These are phyloP conservation scores for Podila minutissima DNA, from an alignment of 192 early-diverging fungal genomes.

Conservation along the genomic window DNA sequence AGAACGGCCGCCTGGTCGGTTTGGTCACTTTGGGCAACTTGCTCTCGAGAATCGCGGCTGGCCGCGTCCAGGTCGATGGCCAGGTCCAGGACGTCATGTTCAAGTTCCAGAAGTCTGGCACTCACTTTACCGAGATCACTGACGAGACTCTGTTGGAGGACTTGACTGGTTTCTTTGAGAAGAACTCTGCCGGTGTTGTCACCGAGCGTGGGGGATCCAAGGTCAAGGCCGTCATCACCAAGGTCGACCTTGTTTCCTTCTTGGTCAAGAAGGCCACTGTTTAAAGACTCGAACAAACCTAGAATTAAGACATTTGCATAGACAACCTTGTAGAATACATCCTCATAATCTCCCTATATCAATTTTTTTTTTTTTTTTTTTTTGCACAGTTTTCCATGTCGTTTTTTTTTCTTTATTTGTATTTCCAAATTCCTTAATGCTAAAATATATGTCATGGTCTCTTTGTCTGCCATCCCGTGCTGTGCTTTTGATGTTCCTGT, in stretches of 20 bases:
- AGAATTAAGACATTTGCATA: neutral
- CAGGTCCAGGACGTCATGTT: slow-evolving; percentile 84
- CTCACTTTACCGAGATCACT: slow-evolving; percentile 90
- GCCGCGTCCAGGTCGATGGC: slow-evolving; percentile 71
- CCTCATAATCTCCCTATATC: too few species aligned
- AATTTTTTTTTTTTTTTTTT: too few species aligned
- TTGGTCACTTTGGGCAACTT: slow-evolving; percentile 91
- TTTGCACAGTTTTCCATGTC: too few species aligned
- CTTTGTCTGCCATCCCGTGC: too few species aligned
- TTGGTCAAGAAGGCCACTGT: slow-evolving; percentile 67
- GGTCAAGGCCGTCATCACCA: slow-evolving; percentile 90
- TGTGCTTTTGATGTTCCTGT: too few species aligned
- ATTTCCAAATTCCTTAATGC: too few species aligned
- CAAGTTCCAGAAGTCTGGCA: slow-evolving; percentile 66
- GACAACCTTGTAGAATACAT: too few species aligned
- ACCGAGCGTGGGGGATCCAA: slow-evolving; percentile 73
- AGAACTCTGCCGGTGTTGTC: slow-evolving; percentile 89
- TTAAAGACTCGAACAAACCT: slow-evolving; percentile 4
- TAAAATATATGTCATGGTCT: too few species aligned
- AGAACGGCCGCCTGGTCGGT: slow-evolving; percentile 71
- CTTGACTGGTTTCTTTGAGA: slow-evolving; percentile 92
- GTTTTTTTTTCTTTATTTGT: too few species aligned
- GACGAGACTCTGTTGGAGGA: slow-evolving; percentile 83
- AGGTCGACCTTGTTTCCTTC: slow-evolving; percentile 89
- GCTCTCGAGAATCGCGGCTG: slow-evolving; percentile 81